Conservation (phyloP, 2,329 filamentous ascomycete species). For the Chaetomium sp. region DNA sequence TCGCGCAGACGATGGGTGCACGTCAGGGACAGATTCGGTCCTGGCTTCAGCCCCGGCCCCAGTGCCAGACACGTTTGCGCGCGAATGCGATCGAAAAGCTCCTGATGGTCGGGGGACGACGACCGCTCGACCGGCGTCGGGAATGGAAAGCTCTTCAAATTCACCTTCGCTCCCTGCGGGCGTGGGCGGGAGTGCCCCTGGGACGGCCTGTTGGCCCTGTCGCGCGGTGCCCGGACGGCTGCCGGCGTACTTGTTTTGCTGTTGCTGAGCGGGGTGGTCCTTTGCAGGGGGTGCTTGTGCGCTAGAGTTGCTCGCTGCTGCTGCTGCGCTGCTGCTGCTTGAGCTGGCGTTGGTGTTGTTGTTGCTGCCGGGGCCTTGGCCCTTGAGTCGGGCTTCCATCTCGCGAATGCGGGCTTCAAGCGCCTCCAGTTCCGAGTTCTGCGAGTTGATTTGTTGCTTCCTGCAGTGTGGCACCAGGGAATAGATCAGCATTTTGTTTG, state of each 20-base stretch:
- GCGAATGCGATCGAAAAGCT: constrained; percentile 5
- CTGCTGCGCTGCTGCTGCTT: constrained; percentile 17
- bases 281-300: constrained; percentile 25
- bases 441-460: constrained; percentile 69
- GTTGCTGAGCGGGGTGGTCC: constrained; percentile 21
- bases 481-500: constrained; percentile 8
- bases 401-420: constrained; percentile 79
- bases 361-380: constrained; percentile 17
- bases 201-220: constrained; percentile 44
- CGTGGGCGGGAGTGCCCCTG: constrained; percentile 54
- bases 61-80: background rate
- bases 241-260: constrained; percentile 33
- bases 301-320: constrained; percentile 24
- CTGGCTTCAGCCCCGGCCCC: too few species aligned
- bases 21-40: background rate
- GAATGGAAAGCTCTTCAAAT: constrained; percentile 38
- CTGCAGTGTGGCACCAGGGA: constrained; percentile 46
- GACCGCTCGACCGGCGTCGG: constrained; percentile 1
- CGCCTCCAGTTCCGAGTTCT: constrained; percentile 73
- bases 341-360: constrained; percentile 2
- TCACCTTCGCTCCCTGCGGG: constrained; percentile 59
- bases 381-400: constrained; percentile 71
- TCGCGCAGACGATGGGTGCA: background rate
- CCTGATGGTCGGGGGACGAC: constrained; percentile 7
- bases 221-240: constrained; percentile 50